phyloP scores from a whole-genome alignment of 306 rosid species.

The Quercus glauca region DNA sequence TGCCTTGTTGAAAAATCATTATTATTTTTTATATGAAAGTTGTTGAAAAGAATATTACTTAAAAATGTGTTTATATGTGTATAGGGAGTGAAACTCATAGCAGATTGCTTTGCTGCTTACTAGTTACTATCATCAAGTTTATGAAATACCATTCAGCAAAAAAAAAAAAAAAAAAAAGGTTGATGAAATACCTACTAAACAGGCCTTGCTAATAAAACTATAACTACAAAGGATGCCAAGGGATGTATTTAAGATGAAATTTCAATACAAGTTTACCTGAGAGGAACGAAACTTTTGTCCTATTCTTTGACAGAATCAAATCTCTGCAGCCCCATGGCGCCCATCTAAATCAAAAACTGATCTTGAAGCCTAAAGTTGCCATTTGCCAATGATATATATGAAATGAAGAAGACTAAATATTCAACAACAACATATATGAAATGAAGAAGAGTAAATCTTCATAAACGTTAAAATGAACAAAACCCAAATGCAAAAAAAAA shows the following conservation, averaged over 20 bases:
- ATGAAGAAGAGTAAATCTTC: background rate
- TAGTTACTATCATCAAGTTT: background rate
- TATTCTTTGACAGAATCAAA: background rate
- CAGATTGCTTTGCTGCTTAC: background rate
- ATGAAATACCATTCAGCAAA: background rate
- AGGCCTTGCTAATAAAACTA: background rate
- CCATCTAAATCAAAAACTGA: background rate
- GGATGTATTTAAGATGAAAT: background rate
- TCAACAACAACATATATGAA: background rate
- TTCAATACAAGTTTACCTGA: background rate
- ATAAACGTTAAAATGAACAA: background rate
- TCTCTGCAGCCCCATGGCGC: background rate
- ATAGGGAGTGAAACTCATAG: background rate
- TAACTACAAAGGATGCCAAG: background rate
- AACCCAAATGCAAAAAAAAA: background rate
- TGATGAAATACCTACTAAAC: no score
- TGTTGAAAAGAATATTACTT: background rate
- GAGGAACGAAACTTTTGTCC: background rate
- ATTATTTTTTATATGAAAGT: no score
- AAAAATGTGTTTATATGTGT: background rate
- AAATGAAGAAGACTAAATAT: no score
- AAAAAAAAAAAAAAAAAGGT: no score
- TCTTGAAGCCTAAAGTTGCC: background rate
- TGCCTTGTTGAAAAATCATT: background rate
- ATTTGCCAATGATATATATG: background rate